Percentiles rank a stretch among this genome's conserved stretches.
phyloP scores from a whole-genome alignment of 2,329 filamentous ascomycete species.

The Aspergillus ustus region DNA sequence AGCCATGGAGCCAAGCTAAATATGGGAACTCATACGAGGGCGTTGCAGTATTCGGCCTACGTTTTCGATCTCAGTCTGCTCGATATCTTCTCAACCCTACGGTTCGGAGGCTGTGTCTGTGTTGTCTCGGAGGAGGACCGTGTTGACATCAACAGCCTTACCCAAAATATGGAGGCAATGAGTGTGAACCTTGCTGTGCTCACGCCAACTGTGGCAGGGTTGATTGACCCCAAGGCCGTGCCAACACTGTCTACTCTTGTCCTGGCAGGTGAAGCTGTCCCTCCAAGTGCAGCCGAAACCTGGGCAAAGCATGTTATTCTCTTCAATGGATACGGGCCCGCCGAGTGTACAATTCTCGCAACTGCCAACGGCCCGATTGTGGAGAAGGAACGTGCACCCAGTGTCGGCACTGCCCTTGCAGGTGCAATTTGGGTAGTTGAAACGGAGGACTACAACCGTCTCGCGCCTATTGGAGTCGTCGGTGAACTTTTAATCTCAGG shows the following conservation, averaged over 20 bases:
- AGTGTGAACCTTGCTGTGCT: constrained; percentile 43
- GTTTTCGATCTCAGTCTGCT: constrained; percentile 54
- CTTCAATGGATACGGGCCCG: constrained; percentile 39
- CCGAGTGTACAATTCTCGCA: constrained; percentile 30
- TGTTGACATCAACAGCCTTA: constrained; percentile 45
- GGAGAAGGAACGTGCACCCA: constrained; percentile 11
- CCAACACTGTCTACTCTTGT: constrained; percentile 19
- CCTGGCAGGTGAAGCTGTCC: constrained; percentile 16
- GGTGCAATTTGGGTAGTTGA: constrained; percentile 21
- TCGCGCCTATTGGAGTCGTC: constrained; percentile 20
- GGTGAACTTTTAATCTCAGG: constrained; percentile 24
- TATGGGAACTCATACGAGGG: constrained; percentile 28
- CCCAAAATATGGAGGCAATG: constrained; percentile 40
- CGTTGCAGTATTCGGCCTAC: constrained; percentile 50
- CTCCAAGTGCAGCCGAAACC: constrained; percentile 8
- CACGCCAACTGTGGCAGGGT: constrained; percentile 19
- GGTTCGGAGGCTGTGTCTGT: constrained; percentile 60
- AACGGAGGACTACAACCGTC: constrained; percentile 9
- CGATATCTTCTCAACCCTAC: constrained; percentile 56
- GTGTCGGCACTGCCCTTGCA: constrained; percentile 15
- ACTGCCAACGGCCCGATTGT: constrained; percentile 11
- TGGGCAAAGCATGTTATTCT: constrained; percentile 23
- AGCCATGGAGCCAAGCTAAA: constrained; percentile 27
- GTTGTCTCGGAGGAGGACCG: constrained; percentile 54
- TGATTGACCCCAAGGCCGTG: constrained; percentile 11